These are phyloP conservation scores for Citrus medica DNA, from an alignment of 345 rosid species.

Conservation along the genomic window DNA sequence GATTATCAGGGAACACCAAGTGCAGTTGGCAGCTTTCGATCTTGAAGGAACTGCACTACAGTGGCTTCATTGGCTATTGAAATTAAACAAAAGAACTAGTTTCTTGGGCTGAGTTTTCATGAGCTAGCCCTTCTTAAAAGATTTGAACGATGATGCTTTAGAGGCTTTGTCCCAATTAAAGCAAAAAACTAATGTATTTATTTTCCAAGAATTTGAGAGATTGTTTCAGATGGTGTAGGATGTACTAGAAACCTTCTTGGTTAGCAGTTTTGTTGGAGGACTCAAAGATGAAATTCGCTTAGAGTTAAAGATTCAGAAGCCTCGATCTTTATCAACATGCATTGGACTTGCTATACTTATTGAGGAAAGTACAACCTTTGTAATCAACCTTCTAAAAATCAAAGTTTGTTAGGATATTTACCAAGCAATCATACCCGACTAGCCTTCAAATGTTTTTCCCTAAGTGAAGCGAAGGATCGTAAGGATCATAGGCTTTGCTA, in stretches of 20 bases:
- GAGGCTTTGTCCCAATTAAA: not conserved
- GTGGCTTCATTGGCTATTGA: not conserved
- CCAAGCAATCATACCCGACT: not conserved
- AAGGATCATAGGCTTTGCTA: not conserved
- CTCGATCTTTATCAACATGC: not conserved
- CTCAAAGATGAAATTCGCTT: not conserved
- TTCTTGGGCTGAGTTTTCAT: not conserved
- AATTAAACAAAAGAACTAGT: not conserved
- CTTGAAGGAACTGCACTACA: not conserved
- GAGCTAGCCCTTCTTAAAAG: not conserved
- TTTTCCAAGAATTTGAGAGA: not conserved
- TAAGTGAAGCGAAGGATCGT: not conserved
- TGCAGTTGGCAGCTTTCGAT: not conserved
- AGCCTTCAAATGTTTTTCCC: not conserved
- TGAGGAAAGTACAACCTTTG: not conserved
- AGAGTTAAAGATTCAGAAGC: not conserved
- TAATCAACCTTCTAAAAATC: no score
- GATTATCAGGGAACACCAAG: not conserved
- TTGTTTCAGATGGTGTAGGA: not conserved
- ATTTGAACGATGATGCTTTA: not conserved
- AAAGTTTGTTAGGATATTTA: not conserved
- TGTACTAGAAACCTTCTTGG: not conserved
- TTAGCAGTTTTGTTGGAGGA: not conserved
- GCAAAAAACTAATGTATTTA: not conserved
- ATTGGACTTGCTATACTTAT: not conserved